phyloP scores from a whole-genome alignment of 352 stramenopile genomes.

The Globisporangium mamillatum region DNA sequence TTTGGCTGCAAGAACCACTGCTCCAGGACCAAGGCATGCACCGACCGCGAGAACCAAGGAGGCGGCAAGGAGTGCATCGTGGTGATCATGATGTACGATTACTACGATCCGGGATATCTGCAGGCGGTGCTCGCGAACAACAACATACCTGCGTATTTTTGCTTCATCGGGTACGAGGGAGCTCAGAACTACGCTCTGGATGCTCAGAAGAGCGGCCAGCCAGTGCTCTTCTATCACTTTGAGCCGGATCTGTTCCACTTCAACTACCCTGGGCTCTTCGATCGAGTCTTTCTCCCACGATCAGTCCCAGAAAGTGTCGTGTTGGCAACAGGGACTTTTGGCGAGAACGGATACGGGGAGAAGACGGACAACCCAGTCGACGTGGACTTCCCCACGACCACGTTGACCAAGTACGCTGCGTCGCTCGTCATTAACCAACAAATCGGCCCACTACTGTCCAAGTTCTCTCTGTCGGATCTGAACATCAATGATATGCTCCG shows the following conservation, averaged over 20 bases:
- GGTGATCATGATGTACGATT: constrained; percentile 20
- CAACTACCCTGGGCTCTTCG: constrained; percentile 26
- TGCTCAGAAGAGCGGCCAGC: not conserved
- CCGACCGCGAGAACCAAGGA: constrained; percentile 12
- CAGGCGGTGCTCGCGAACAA: constrained; percentile 27
- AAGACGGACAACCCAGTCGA: constrained; percentile 42
- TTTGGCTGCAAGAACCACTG: constrained; percentile 39
- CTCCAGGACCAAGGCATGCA: constrained; percentile 24
- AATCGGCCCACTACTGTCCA: constrained; percentile 1
- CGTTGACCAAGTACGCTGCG: constrained; percentile 36
- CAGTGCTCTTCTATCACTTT: constrained; percentile 48
- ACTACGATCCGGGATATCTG: constrained; percentile 22
- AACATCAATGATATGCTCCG: constrained; percentile 40
- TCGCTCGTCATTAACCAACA: constrained; percentile 11
- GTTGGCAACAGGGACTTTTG: constrained; percentile 32
- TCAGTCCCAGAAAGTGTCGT: constrained; percentile 28
- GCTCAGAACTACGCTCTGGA: constrained; percentile 12
- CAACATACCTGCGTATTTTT: constrained; percentile 32
- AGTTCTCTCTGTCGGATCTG: constrained; percentile 24
- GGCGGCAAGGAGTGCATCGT: constrained; percentile 22
- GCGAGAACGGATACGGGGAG: constrained; percentile 45
- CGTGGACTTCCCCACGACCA: constrained; percentile 37
- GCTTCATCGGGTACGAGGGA: constrained; percentile 24
- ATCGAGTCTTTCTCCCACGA: constrained; percentile 38
- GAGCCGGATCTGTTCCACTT: constrained; percentile 46